A percentile compares a stretch with the other conserved stretches of the same genome.
Evolutionary conservation across 257 asterid genomes (phyloP).

Genomic region (Knoxia roxburghii): DNA sequence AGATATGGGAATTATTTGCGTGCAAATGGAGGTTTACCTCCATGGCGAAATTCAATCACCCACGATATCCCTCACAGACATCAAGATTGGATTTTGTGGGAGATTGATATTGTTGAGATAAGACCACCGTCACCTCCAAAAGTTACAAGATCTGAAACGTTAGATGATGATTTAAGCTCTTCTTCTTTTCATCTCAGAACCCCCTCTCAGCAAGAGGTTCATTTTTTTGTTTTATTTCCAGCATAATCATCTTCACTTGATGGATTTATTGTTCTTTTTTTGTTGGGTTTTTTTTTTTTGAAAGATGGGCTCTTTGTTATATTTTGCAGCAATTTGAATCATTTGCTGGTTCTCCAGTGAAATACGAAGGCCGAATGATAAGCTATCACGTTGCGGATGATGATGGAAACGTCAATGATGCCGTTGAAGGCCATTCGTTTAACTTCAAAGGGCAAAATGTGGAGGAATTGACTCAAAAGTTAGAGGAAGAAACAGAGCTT

Average conservation of each 20-base stretch:
- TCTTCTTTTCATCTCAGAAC: conserved; percentile 37
- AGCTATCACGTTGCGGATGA: conserved; percentile 59
- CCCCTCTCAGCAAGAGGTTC: conserved; percentile 26
- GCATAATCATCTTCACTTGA: neutral
- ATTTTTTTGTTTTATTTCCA: neutral
- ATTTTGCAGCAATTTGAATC: conserved; percentile 31
- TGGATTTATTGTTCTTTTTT: neutral
- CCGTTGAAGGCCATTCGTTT: conserved; percentile 42
- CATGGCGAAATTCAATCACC: conserved; percentile 87
- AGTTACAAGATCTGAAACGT: conserved; percentile 26
- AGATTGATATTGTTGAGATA: conserved; percentile 49
- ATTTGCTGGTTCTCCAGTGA: conserved; percentile 27
- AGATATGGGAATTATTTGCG: conserved; percentile 77
- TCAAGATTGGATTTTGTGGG: conserved; percentile 74
- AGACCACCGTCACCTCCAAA: conserved; percentile 38
- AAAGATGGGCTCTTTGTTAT: conserved; percentile 6
- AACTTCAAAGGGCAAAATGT: conserved; percentile 65
- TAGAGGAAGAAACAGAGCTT: conserved; percentile 70
- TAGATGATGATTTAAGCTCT: conserved; percentile 36
- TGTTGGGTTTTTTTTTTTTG: neutral
- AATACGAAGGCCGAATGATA: conserved; percentile 61
- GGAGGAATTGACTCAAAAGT: conserved; percentile 52
- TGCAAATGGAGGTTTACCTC: conserved; percentile 89
- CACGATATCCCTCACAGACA: conserved; percentile 81
- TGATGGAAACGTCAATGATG: conserved; percentile 43